These are phyloP conservation scores for Pistacia atlantica DNA, from an alignment of 345 rosid species.

Conservation along the genomic window DNA sequence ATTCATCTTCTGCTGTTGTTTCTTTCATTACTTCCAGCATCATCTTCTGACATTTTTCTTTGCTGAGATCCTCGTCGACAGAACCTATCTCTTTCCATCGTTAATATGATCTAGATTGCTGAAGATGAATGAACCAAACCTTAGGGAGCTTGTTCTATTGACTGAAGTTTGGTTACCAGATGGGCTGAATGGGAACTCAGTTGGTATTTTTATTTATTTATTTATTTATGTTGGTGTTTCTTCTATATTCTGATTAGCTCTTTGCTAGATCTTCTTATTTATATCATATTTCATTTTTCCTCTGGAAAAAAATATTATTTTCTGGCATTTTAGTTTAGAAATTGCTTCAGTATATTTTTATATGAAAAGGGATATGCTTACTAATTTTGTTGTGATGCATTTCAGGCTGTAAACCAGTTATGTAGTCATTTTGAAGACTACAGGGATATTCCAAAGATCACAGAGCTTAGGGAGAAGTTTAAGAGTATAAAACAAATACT, in stretches of 20 bases:
- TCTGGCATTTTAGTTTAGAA: neutral
- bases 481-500: conserved; percentile 93
- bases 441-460: conserved; percentile 94
- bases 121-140: no score
- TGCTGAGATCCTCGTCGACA: no score
- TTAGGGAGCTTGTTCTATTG: no score
- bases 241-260: neutral
- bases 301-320: neutral
- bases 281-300: neutral
- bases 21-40: no score
- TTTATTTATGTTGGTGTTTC: neutral
- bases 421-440: conserved; percentile 98
- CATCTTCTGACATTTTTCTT: no score
- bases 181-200: no score
- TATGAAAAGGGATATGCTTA: conserved; percentile 21
- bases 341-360: neutral
- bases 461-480: conserved; percentile 95
- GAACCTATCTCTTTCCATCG: no score
- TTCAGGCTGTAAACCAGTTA: conserved; percentile 98
- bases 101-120: no score
- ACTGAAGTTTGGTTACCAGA: no score
- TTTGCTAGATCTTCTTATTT: neutral
- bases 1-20: no score
- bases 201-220: no score
- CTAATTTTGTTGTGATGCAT: conserved; percentile 27